Evolutionary conservation across 1,284 basidiomycete species (phyloP).

Genomic region (Tylopilus sp.): DNA sequence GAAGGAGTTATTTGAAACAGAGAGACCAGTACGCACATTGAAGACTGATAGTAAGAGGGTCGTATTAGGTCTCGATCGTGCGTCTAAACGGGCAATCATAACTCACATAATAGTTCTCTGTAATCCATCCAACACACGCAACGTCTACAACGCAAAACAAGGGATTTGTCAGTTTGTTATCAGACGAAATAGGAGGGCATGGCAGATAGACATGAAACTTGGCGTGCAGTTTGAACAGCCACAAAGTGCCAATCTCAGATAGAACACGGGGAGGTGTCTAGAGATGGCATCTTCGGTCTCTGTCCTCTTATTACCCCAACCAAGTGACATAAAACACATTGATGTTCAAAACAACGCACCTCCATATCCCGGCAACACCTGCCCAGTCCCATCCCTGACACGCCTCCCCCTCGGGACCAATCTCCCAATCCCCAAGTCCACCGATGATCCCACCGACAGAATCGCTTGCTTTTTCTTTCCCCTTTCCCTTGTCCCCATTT

Average conservation of each 20-base stretch:
- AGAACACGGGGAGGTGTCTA: not conserved
- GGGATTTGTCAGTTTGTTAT: conserved; percentile 18
- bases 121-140: conserved; percentile 71
- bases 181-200: too few relatives aligned
- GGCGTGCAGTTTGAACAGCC: not conserved
- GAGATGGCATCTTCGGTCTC: not conserved
- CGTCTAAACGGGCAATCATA: not conserved
- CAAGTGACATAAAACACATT: not conserved
- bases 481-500: conserved; percentile 27
- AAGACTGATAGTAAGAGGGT: conserved; percentile 22
- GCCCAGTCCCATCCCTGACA: conserved; percentile 69
- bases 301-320: not conserved
- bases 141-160: conserved; percentile 48
- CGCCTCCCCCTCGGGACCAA: conserved; percentile 31
- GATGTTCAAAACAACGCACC: conserved; percentile 47
- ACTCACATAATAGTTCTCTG: conserved; percentile 61
- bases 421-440: conserved; percentile 24
- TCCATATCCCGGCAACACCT: conserved; percentile 64
- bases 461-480: conserved; percentile 1
- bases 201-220: not conserved
- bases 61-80: conserved; percentile 4
- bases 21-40: conserved; percentile 26
- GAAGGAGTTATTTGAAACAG: not conserved
- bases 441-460: not conserved
- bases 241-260: not conserved